A percentile compares a stretch with the other conserved stretches of the same genome.
Conservation (phyloP, 2,329 filamentous ascomycete species). For the Apiospora phragmitis region DNA sequence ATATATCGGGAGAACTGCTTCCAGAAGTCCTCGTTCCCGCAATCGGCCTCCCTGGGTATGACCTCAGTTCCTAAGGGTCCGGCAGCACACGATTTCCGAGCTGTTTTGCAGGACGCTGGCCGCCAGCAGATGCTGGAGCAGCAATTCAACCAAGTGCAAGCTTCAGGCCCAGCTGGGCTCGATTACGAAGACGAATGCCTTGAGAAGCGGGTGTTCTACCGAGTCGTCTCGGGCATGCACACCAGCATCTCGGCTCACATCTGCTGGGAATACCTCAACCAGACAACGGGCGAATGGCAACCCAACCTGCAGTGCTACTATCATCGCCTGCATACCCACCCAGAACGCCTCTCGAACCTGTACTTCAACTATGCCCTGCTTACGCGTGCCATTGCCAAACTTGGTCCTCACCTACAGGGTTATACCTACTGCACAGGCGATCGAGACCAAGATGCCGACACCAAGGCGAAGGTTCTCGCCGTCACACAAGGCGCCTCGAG, state of each 20-base stretch:
- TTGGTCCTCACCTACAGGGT: constrained; percentile 75
- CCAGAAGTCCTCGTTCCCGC: constrained; percentile 64
- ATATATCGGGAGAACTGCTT: constrained; percentile 99
- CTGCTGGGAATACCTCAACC: constrained; percentile 95
- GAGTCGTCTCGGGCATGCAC: constrained; percentile 95
- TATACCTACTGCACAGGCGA: constrained; percentile 96
- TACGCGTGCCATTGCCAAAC: constrained; percentile 85
- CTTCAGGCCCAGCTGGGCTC: constrained; percentile 63
- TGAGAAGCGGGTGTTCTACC: constrained; percentile 98
- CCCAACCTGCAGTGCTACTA: constrained; percentile 91
- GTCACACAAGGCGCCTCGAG: constrained; percentile 71
- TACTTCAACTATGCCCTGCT: constrained; percentile 99
- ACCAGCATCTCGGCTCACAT: constrained; percentile 95
- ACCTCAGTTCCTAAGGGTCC: constrained; percentile 46
- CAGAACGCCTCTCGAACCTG: constrained; percentile 92
- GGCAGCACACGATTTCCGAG: constrained; percentile 61
- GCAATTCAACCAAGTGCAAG: constrained; percentile 43
- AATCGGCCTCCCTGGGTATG: constrained; percentile 55
- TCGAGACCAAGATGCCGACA: constrained; percentile 71
- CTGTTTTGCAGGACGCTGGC: constrained; percentile 59
- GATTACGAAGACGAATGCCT: constrained; percentile 89
- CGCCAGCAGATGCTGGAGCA: constrained; percentile 63
- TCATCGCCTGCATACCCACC: constrained; percentile 76
- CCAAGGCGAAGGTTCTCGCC: constrained; percentile 77
- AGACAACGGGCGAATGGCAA: constrained; percentile 89